Conservation (phyloP, 2,329 filamentous ascomycete genomes). For the Penicillium sp. region DNA sequence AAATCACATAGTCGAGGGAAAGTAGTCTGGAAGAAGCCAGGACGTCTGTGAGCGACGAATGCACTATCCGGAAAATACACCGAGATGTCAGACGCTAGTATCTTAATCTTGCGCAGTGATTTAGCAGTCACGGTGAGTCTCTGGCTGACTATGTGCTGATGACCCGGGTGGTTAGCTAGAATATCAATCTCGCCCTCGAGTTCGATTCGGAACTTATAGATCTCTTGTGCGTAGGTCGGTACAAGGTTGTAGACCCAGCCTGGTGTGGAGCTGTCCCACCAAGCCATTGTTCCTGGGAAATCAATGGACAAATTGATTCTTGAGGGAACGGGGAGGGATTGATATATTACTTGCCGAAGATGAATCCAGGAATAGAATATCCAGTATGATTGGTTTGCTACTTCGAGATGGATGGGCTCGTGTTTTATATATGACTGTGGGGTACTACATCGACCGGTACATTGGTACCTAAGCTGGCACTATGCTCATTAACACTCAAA, state of each 20-base stretch:
- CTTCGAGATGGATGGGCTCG: not conserved
- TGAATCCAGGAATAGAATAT: too few species aligned
- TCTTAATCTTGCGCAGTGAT: not conserved
- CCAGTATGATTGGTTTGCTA: not conserved
- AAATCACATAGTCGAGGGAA: not conserved
- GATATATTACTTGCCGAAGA: not conserved
- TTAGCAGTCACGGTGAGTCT: not conserved
- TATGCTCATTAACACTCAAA: not conserved
- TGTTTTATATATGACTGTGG: not conserved
- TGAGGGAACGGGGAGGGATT: not conserved
- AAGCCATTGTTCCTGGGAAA: not conserved
- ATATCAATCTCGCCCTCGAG: not conserved
- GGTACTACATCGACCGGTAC: not conserved
- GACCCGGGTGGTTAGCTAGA: not conserved
- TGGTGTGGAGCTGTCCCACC: not conserved
- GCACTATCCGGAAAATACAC: not conserved
- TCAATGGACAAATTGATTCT: accelerated
- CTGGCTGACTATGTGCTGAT: not conserved
- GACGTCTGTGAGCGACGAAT: not conserved
- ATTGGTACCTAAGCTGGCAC: not conserved
- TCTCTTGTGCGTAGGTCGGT: not conserved
- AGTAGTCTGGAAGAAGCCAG: not conserved
- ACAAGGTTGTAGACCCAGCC: not conserved
- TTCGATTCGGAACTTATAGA: not conserved
- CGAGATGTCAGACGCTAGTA: not conserved